Evolutionary conservation across 495 filamentous ascomycete genomes (phyloP).

Genomic region (Aspergillus sclerotioniger): DNA sequence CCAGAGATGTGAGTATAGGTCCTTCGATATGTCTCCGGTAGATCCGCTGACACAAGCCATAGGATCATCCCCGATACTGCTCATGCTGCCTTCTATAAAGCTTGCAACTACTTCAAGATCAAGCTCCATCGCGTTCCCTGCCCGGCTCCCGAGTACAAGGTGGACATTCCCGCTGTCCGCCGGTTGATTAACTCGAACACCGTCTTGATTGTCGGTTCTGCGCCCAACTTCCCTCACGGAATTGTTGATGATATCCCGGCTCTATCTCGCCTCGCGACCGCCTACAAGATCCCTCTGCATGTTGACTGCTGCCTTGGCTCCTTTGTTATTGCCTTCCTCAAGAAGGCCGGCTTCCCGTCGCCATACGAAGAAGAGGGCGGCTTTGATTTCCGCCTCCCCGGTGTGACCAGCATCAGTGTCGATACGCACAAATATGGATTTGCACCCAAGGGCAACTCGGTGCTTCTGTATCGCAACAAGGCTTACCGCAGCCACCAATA

Average conservation of each 20-base stretch:
- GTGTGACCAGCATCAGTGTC: slow-evolving; percentile 91
- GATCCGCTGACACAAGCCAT: slow-evolving; percentile 21
- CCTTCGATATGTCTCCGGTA: not conserved
- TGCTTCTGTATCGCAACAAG: slow-evolving; percentile 81
- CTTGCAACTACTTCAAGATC: slow-evolving; percentile 91
- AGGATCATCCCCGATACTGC: slow-evolving; percentile 94
- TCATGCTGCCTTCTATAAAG: slow-evolving; percentile 96
- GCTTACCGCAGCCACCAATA: slow-evolving; percentile 84
- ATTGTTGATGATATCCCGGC: slow-evolving; percentile 92
- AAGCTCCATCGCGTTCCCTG: slow-evolving; percentile 88
- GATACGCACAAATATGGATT: slow-evolving; percentile 99
- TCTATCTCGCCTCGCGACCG: slow-evolving; percentile 79
- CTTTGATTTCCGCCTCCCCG: slow-evolving; percentile 92
- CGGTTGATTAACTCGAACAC: slow-evolving; percentile 95
- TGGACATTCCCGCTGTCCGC: slow-evolving; percentile 69
- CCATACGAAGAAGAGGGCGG: slow-evolving; percentile 62
- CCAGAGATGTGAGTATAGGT: slow-evolving; percentile 76
- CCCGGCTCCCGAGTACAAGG: slow-evolving; percentile 81
- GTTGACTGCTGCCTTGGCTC: slow-evolving; percentile 97
- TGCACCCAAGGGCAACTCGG: slow-evolving; percentile 93
- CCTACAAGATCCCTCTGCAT: slow-evolving; percentile 79
- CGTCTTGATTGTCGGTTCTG: slow-evolving; percentile 90
- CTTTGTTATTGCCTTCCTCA: slow-evolving; percentile 89
- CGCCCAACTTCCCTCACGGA: slow-evolving; percentile 96
- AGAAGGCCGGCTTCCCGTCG: slow-evolving; percentile 77